Percentiles rank a stretch among this genome's conserved stretches.
phyloP scores from a whole-genome alignment of 768 basidiomycete species.

The Termitomyces titanicus region DNA sequence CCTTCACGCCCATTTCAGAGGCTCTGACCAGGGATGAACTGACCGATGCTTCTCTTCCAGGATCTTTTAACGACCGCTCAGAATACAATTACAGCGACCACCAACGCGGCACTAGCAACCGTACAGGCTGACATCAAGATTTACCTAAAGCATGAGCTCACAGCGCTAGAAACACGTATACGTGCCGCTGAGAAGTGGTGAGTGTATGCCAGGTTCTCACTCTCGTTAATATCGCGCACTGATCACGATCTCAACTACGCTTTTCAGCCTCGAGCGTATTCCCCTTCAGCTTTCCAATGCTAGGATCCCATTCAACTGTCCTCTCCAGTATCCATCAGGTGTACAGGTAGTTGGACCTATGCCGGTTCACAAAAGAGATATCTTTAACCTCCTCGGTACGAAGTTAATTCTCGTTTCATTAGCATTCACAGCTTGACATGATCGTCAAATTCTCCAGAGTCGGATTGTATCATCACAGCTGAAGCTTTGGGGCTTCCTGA shows the following conservation, averaged over 20 bases:
- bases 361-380: background rate
- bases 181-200: background rate
- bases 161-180: background rate
- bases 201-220: background rate
- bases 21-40: no score
- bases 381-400: background rate
- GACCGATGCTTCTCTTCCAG: background rate
- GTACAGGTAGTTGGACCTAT: background rate
- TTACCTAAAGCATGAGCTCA: background rate
- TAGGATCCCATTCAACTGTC: background rate
- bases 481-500: background rate
- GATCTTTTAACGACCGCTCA: background rate
- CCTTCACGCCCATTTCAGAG: no score
- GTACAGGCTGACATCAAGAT: background rate
- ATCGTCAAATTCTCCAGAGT: no score
- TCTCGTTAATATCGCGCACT: no score
- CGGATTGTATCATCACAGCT: background rate
- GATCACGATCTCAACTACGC: background rate
- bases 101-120: background rate
- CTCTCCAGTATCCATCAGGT: background rate
- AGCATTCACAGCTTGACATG: no score
- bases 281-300: background rate
- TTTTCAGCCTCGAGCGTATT: background rate
- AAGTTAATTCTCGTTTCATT: background rate
- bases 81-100: background rate